Percentiles rank a stretch among this genome's conserved stretches.
phyloP scores from a whole-genome alignment of 139 green algal genomes.

The Picochlorum costavermella region DNA sequence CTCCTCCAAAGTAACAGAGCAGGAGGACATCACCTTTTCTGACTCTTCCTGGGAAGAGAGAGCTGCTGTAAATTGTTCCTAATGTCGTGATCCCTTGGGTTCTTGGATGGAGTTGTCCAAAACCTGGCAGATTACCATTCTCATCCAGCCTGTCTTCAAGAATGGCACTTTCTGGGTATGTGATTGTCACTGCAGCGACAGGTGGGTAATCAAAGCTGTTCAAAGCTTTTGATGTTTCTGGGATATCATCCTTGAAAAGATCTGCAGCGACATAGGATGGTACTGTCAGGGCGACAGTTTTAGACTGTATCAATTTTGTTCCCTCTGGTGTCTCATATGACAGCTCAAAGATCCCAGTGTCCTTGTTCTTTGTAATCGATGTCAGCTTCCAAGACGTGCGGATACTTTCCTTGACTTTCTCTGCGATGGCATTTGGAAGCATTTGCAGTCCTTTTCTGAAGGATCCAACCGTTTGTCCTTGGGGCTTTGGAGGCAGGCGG shows the following conservation, averaged over 20 bases:
- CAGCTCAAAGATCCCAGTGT: conserved; percentile 36
- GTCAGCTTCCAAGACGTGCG: conserved; percentile 82
- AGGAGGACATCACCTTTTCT: conserved; percentile 62
- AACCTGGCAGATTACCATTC: conserved; percentile 67
- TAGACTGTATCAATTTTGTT: conserved; percentile 23
- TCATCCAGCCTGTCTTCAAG: conserved; percentile 63
- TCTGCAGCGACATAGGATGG: conserved; percentile 83
- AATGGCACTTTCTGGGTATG: conserved; percentile 68
- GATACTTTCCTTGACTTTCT: conserved; percentile 44
- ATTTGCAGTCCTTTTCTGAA: conserved; percentile 82
- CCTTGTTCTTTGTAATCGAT: conserved; percentile 45
- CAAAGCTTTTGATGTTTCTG: conserved; percentile 54
- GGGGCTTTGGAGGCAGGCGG: conserved; percentile 80
- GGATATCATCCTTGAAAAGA: conserved; percentile 40
- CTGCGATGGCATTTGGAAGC: conserved; percentile 83
- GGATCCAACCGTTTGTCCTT: conserved; percentile 90
- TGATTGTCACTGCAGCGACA: conserved; percentile 87
- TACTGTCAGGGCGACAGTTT: conserved; percentile 75
- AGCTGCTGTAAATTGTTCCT: conserved; percentile 96
- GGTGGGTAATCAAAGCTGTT: conserved; percentile 91
- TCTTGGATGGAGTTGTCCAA: conserved; percentile 96
- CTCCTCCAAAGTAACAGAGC: conserved; percentile 95
- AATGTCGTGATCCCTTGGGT: conserved; percentile 88
- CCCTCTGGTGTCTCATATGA: conserved; percentile 86
- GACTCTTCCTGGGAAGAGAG: conserved; percentile 79